Percentiles rank a stretch among this genome's conserved stretches.
phyloP scores from a whole-genome alignment of 2,329 filamentous ascomycete genomes.

The Reticulascus tulasneorum region DNA sequence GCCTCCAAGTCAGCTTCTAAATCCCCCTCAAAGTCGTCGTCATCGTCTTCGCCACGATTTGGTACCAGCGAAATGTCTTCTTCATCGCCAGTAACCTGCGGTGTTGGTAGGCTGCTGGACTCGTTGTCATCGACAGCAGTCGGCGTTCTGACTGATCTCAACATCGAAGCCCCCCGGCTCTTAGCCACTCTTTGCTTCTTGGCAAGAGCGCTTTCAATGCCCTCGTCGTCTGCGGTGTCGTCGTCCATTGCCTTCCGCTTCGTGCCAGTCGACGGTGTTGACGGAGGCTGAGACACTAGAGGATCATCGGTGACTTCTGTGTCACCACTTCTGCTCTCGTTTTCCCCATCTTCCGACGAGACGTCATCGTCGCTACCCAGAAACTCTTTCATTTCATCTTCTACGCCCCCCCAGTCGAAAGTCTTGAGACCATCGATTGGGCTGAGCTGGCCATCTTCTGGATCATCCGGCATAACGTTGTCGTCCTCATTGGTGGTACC shows the following conservation, averaged over 20 bases:
- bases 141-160: slow-evolving; percentile 41
- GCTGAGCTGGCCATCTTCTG: slow-evolving; percentile 38
- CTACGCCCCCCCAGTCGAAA: slow-evolving; percentile 60
- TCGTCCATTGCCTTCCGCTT: slow-evolving; percentile 18
- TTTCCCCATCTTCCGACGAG: slow-evolving; percentile 32
- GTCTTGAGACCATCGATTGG: slow-evolving; percentile 53
- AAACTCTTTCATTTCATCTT: slow-evolving; percentile 75
- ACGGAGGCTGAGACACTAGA: slow-evolving; percentile 7
- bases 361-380: slow-evolving; percentile 53
- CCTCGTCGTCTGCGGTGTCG: slow-evolving; percentile 17
- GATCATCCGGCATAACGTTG: slow-evolving; percentile 46
- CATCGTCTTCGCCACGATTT: slow-evolving; percentile 18
- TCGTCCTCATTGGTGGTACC: slow-evolving; percentile 33
- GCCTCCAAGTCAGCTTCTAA: slow-evolving; percentile 58
- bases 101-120: slow-evolving; percentile 35
- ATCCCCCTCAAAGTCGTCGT: slow-evolving; percentile 47
- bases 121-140: slow-evolving; percentile 32
- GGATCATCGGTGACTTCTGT: slow-evolving; percentile 13
- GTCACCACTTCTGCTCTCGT: slow-evolving; percentile 11
- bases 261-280: slow-evolving; percentile 4
- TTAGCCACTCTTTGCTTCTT: slow-evolving; percentile 50
- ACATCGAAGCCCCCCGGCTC: slow-evolving; percentile 38
- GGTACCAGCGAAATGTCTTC: slow-evolving; percentile 24
- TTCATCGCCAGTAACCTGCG: slow-evolving; percentile 37
- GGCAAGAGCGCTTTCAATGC: slow-evolving; percentile 28